Evolutionary conservation across 2,329 filamentous ascomycete species (phyloP), one percentile per base, ranked within the genome.

Genomic region (Neopestalotiopsis clavispora): DNA sequence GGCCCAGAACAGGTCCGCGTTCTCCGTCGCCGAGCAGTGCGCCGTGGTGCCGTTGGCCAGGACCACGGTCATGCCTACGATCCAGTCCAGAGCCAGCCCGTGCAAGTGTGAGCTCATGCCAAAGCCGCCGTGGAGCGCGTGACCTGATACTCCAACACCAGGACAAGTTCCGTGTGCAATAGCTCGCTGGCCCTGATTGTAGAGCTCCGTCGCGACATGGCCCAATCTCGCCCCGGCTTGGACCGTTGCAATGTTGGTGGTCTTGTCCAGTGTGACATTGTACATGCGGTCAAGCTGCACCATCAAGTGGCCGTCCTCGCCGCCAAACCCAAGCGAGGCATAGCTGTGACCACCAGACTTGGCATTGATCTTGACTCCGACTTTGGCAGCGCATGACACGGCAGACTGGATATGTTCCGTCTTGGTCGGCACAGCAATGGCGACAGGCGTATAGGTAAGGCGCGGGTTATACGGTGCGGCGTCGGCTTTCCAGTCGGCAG

Each of bases 271-370:
- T 17, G 77, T 77, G 20, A 85, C 78, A 2, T 79, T 76, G 67
- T 82, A 79, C 73, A 86, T 81, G 34, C 79, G 75, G 71, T 83
- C 78, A 28, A 86, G 77, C 72, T 84, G 78, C 66, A 86, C 80
- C 65, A 85, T 79, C 69, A 85, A 79, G 67, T 80, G 78, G 1
- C 84, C 84, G 67, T 85, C 79, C 69, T 83, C 79, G 10, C 83
- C 84, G 49, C 83, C 83, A 7, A 82, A 79, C 65, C 81, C 82
- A 70, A 80, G 81, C 12, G 80, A 82, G 23, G 82, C 83, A 72
- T 85, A 86, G 4, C 82, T 84, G 72, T 86, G 84, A n/a, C 84
- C 84, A 42, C 84, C 84, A 45, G 80, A 78, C 71, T 82, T 83
- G 20, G 83, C 80, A 34, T 82, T 82, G 2, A 85, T 83, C 73